These are phyloP conservation scores for Brassica carinata DNA, from an alignment of 345 rosid species.

Conservation along the genomic window DNA sequence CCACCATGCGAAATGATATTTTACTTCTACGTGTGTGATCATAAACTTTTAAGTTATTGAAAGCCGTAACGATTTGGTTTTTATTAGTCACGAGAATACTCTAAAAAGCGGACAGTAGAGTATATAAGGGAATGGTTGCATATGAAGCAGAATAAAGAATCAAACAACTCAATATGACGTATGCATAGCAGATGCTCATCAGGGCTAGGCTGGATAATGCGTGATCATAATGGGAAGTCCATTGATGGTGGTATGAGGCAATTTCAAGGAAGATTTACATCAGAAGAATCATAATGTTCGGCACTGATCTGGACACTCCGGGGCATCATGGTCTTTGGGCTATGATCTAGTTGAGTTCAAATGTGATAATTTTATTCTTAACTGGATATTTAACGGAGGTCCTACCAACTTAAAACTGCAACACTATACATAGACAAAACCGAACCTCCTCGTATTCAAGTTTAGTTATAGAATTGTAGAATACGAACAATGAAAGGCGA, in stretches of 20 bases:
- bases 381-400: neutral
- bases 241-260: neutral
- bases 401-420: neutral
- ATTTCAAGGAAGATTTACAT: neutral
- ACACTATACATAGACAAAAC: neutral
- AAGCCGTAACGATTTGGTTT: neutral
- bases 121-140: neutral
- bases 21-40: neutral
- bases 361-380: neutral
- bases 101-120: neutral
- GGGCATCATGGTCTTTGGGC: neutral
- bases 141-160: neutral
- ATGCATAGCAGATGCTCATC: neutral
- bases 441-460: neutral
- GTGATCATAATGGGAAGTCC: neutral
- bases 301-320: neutral
- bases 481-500: neutral
- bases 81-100: neutral
- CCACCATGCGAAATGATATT: neutral
- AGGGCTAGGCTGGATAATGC: neutral
- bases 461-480: too few species aligned
- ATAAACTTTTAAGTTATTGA: neutral
- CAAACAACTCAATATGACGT: neutral
- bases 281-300: neutral
- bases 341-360: neutral